A percentile compares a stretch with the other conserved stretches of the same genome.
These are phyloP conservation scores for Lobosporangium transversale DNA, from an alignment of 192 early-diverging fungal genomes.

Conservation along the genomic window DNA sequence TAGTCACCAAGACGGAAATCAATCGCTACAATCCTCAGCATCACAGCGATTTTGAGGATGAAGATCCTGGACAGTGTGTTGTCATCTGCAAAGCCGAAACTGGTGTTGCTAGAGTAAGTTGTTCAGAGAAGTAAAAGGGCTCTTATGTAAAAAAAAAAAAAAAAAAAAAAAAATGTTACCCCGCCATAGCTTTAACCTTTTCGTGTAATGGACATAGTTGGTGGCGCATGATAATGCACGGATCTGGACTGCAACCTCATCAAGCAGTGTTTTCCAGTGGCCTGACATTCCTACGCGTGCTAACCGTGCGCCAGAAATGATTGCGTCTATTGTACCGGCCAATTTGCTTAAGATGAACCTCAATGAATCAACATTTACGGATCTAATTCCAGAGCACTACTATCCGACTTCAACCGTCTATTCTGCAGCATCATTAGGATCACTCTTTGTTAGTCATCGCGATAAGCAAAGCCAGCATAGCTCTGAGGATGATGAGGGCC, in stretches of 20 bases:
- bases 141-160: background rate
- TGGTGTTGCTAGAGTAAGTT: constrained; percentile 79
- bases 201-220: constrained; percentile 54
- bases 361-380: constrained; percentile 47
- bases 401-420: constrained; percentile 54
- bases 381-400: constrained; percentile 50
- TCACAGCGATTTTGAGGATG: constrained; percentile 51
- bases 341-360: constrained; percentile 59
- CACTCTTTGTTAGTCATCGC: constrained; percentile 26
- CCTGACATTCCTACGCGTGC: constrained; percentile 71
- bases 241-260: constrained; percentile 92
- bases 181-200: background rate
- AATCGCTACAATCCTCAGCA: constrained; percentile 49
- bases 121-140: background rate
- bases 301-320: constrained; percentile 42
- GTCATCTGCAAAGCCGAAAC: constrained; percentile 87
- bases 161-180: no score
- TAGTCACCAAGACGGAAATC: constrained; percentile 84
- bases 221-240: constrained; percentile 86
- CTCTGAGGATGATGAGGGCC: constrained; percentile 46
- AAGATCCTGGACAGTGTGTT: constrained; percentile 77
- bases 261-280: constrained; percentile 89
- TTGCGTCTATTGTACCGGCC: constrained; percentile 53
- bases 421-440: constrained; percentile 48
- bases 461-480: constrained; percentile 50